Evolutionary conservation across 2,329 filamentous ascomycete species (phyloP).

Genomic region (Cordyceps fumosorosea): DNA sequence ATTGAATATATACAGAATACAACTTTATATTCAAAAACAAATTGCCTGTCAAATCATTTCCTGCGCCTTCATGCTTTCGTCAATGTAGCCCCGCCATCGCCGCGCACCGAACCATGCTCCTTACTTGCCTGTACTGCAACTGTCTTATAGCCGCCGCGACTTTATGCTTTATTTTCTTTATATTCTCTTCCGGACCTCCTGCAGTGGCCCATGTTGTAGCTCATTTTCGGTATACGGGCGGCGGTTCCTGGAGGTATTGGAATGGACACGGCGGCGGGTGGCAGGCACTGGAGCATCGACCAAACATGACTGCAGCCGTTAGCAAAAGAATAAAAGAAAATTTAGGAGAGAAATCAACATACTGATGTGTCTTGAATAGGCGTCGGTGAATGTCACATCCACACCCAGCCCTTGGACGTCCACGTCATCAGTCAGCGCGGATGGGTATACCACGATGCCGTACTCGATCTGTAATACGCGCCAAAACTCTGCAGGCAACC

Average conservation of each 20-base stretch:
- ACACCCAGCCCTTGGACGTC: constrained; percentile 26
- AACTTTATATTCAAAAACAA: neutral
- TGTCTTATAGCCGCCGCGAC: neutral
- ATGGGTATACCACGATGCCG: constrained; percentile 35
- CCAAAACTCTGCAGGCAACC: constrained; percentile 33
- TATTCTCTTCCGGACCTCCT: neutral
- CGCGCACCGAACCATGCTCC: neutral
- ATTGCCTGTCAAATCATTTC: neutral
- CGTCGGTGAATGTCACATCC: constrained; percentile 32
- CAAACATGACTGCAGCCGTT: constrained; percentile 28
- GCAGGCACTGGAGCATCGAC: constrained; percentile 20
- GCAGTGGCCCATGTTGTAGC: neutral
- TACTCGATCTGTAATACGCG: constrained; percentile 31
- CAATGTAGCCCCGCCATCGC: neutral
- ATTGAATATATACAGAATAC: neutral
- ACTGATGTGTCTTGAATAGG: constrained; percentile 32
- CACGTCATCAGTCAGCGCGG: constrained; percentile 31
- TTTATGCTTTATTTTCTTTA: neutral
- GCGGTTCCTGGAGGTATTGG: constrained; percentile 31
- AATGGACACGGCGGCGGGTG: constrained; percentile 32
- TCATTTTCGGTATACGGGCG: constrained; percentile 27
- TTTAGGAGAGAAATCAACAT: constrained; percentile 1
- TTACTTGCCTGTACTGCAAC: neutral
- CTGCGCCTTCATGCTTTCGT: constrained; percentile 1
- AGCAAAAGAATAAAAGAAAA: neutral